These are phyloP conservation scores for Sarocladium brachiariae DNA, from an alignment of 2,329 filamentous ascomycete genomes.

Conservation along the genomic window DNA sequence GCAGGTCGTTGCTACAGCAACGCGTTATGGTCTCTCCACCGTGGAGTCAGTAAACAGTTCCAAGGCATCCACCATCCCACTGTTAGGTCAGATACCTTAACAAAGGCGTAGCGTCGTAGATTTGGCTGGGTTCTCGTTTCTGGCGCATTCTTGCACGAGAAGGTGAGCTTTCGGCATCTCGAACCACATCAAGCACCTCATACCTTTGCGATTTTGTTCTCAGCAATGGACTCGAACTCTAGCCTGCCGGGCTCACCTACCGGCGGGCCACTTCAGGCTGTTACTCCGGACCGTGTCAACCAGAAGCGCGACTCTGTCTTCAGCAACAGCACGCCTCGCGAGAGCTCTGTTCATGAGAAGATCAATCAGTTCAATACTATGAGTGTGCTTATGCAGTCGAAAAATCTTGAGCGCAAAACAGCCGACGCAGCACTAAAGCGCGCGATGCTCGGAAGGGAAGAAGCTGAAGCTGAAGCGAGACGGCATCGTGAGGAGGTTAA, in stretches of 20 bases:
- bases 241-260: constrained; percentile 46
- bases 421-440: constrained; percentile 60
- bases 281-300: constrained; percentile 60
- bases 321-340: constrained; percentile 37
- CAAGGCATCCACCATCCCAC: constrained; percentile 6
- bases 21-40: not conserved
- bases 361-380: constrained; percentile 69
- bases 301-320: constrained; percentile 32
- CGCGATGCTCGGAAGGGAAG: constrained; percentile 61
- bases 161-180: not conserved
- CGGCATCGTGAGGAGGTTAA: constrained; percentile 55
- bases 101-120: not conserved
- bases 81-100: not conserved
- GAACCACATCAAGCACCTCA: not conserved
- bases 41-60: not conserved
- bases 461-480: constrained; percentile 62
- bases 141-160: not conserved
- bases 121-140: not conserved
- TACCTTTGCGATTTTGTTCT: not conserved
- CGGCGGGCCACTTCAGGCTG: constrained; percentile 50
- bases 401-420: constrained; percentile 56
- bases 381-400: constrained; percentile 52
- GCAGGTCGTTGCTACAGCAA: constrained; percentile 6
- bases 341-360: constrained; percentile 58
- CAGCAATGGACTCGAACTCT: constrained; percentile 34